Evolutionary conservation across 768 basidiomycete genomes (phyloP).

Genomic region (Calocera viscosa): DNA sequence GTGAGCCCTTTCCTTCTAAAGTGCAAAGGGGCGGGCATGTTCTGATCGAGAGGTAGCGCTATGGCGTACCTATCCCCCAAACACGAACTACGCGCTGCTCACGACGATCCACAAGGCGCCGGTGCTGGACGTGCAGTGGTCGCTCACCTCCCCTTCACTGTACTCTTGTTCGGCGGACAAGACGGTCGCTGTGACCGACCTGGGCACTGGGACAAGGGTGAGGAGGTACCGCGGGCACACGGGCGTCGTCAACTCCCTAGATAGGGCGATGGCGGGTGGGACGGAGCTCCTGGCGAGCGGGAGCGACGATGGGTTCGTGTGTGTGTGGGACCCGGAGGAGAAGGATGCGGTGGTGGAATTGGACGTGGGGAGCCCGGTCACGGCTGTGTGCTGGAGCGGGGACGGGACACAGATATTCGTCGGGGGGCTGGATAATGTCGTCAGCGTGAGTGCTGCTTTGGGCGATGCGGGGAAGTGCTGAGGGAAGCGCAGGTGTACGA

Average conservation of each 20-base stretch:
- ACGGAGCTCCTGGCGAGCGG: conserved; percentile 79
- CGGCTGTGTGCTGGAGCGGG: conserved; percentile 80
- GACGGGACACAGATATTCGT: conserved; percentile 83
- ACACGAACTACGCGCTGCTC: conserved; percentile 82
- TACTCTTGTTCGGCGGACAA: conserved; percentile 90
- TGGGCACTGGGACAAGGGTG: conserved; percentile 70
- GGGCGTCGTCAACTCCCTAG: conserved; percentile 81
- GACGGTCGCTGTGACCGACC: conserved; percentile 59
- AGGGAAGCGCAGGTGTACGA: conserved; percentile 58
- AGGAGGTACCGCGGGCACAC: conserved; percentile 77
- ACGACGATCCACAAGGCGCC: conserved; percentile 77
- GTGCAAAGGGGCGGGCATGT: too few species aligned
- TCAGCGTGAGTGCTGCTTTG: conserved; percentile 54
- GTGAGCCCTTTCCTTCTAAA: conserved; percentile 55
- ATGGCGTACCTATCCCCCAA: conserved; percentile 85
- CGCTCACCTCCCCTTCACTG: conserved; percentile 53
- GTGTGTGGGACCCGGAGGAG: conserved; percentile 81
- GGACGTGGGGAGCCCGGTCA: conserved; percentile 80
- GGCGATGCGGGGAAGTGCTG: conserved; percentile 9
- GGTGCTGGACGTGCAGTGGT: conserved; percentile 87
- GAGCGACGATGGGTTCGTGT: conserved; percentile 83
- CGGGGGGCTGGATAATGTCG: conserved; percentile 91
- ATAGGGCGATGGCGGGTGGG: conserved; percentile 73
- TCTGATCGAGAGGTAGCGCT: too few species aligned
- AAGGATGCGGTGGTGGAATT: conserved; percentile 71